Base-by-base conservation (phyloP, 2,329 filamentous ascomycete species). In the Aspergillus versicolor region DNA sequence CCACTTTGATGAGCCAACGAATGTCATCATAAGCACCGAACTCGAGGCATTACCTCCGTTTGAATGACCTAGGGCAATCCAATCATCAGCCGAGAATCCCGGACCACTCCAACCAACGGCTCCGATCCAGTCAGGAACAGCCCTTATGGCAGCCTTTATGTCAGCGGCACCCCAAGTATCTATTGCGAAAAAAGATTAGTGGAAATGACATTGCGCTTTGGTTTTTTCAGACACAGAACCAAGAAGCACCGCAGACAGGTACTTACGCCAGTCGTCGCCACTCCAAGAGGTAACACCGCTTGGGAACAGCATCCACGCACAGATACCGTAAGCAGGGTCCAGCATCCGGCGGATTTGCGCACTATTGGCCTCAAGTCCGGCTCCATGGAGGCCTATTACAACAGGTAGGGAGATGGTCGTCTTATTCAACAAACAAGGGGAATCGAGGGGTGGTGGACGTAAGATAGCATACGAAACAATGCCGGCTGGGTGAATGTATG, bases 261-360 rank as follows among this genome's bases (percentile, higher is more conserved):
- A 53, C 75, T 64, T 69, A 79, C 76, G 84, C 84, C 84, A 86
- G 63, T 86, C 84, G 67, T 86, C 83, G 22, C 80, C 79, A 62
- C 81, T 82, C 84, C 84, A 86, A 5, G 81, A 70, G 17, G 82
- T 85, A 15, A 81, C 81, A 21, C 83, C 84, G 3, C 79, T 82
- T 9, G 84, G 82, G 61, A 83, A 80, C 15, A 86, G 51, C 1
- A 81, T 72, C 81, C 82, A 86, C 3, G 81, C 78, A 59, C 79
- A 82, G 21, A 85, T 68, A 57, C 83, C 77, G 21, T 80, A 75
- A 1, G 82, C 70, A 19, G 72, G 70, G 65, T 84, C 77, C 34
- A 86, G 68, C 56, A 77, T 75, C 52, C 79, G 75, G 42, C 78
- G 72, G 1, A 80, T 77, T 60, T 75, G 65, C 13, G 75, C 67